Percentiles rank a stretch among this genome's conserved stretches.
phyloP scores from a whole-genome alignment of 805 yeast species.

The Cyberlindnera euphorbiiphila region DNA sequence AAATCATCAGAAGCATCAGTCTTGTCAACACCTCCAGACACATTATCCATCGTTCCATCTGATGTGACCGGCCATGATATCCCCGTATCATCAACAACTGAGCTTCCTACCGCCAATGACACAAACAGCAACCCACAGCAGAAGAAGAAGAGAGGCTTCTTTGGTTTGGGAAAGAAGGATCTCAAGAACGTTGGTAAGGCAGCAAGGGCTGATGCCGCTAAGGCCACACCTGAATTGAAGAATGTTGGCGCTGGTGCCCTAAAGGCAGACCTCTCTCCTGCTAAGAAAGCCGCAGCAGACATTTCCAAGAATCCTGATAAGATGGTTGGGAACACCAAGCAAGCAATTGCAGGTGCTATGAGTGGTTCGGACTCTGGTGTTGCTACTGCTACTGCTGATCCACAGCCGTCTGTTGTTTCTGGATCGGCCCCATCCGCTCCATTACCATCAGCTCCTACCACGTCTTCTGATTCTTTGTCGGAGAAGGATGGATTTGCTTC shows the following conservation, averaged over 20 bases:
- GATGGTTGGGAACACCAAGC: slow-evolving; percentile 9
- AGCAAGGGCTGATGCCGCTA: slow-evolving; percentile 18
- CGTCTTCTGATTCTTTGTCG: neutral
- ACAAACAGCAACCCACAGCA: slow-evolving; percentile 6
- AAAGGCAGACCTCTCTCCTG: slow-evolving; percentile 25
- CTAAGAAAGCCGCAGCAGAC: slow-evolving; percentile 4
- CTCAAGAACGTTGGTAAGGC: slow-evolving; percentile 4
- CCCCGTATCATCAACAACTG: slow-evolving; percentile 10
- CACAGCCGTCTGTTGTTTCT: too few species aligned
- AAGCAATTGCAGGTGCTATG: slow-evolving; percentile 4
- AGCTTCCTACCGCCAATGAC: slow-evolving; percentile 1
- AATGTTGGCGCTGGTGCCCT: slow-evolving; percentile 13
- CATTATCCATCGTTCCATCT: slow-evolving; percentile 8
- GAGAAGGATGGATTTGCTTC: too few species aligned
- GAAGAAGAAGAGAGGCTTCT: slow-evolving; percentile 15
- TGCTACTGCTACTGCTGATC: slow-evolving; percentile 1
- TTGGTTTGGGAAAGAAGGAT: slow-evolving; percentile 12
- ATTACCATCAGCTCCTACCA: neutral
- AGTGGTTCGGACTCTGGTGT: neutral
- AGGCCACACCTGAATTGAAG: slow-evolving; percentile 27
- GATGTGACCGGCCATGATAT: slow-evolving; percentile 7
- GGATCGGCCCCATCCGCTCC: neutral
- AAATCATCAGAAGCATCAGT: slow-evolving; percentile 1
- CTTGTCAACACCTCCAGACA: neutral
- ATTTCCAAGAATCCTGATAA: slow-evolving; percentile 6